Conservation (phyloP, 225 moss, liverwort and hornwort genomes). For the Neckera pumila region DNA sequence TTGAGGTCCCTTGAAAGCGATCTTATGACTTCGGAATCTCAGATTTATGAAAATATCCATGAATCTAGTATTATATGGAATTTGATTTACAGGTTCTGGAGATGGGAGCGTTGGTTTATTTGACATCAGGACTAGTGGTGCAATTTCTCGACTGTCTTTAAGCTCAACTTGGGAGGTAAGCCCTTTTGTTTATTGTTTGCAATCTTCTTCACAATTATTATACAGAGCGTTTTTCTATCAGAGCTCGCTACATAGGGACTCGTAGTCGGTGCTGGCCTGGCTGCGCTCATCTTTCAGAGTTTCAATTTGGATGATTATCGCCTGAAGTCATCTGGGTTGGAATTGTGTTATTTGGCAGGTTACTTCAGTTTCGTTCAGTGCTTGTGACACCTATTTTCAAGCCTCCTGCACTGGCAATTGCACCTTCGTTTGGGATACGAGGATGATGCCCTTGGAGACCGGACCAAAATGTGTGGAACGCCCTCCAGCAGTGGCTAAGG, state of each 20-base stretch:
- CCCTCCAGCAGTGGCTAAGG: slow-evolving; percentile 37
- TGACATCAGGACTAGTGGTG: slow-evolving; percentile 70
- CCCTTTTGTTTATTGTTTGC: not conserved
- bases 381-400: slow-evolving; percentile 85
- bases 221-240: not conserved
- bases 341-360: slow-evolving; percentile 38
- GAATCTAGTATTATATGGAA: not conserved
- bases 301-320: not conserved
- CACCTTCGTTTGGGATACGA: slow-evolving; percentile 80
- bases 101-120: slow-evolving; percentile 74
- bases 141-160: slow-evolving; percentile 64
- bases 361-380: slow-evolving; percentile 83
- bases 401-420: slow-evolving; percentile 74
- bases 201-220: not conserved
- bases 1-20: not conserved
- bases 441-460: slow-evolving; percentile 78
- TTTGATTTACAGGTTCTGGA: slow-evolving; percentile 52
- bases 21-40: not conserved
- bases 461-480: slow-evolving; percentile 50
- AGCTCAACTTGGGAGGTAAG: slow-evolving; percentile 65
- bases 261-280: not conserved
- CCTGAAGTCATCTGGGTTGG: not conserved
- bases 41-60: not conserved
- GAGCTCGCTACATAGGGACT: not conserved
- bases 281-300: not conserved